Percentiles rank a stretch among this genome's conserved stretches.
Evolutionary conservation across 2,329 filamentous ascomycete genomes (phyloP).

Genomic region (Aureobasidium sp.): DNA sequence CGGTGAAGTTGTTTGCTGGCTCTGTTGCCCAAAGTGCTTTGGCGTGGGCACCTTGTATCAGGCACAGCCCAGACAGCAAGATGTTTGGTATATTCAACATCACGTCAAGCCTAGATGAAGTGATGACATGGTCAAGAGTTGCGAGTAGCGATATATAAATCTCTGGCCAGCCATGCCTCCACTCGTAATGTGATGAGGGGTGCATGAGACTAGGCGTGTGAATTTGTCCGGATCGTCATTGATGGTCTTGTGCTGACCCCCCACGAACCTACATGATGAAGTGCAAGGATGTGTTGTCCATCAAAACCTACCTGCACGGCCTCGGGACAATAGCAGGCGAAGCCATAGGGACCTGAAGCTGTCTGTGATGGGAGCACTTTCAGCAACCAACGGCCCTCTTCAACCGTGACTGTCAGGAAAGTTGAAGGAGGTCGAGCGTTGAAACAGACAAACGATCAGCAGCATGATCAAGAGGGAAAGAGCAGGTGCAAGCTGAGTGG

Average conservation of each 20-base stretch:
- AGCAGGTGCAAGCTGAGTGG: background rate
- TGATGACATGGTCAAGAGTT: background rate
- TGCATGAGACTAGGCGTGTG: background rate
- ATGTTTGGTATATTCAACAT: background rate
- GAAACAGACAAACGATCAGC: background rate
- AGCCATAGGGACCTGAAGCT: background rate
- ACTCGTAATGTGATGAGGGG: background rate
- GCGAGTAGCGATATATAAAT: background rate
- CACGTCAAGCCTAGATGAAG: background rate
- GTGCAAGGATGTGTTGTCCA: background rate
- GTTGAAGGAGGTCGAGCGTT: background rate
- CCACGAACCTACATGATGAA: background rate
- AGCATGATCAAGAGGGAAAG: background rate
- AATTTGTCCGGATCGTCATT: constrained; percentile 15
- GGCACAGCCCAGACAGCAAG: background rate
- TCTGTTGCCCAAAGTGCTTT: constrained; percentile 12
- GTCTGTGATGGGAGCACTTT: background rate
- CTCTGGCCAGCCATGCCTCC: background rate
- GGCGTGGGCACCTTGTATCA: background rate
- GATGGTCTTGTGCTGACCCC: background rate
- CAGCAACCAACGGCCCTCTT: no score
- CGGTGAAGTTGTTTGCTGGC: constrained; percentile 8
- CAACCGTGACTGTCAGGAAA: no score
- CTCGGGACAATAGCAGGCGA: background rate
- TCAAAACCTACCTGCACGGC: background rate